A percentile compares a stretch with the other conserved stretches of the same genome.
Evolutionary conservation across 495 filamentous ascomycete genomes (phyloP).

Genomic region (Trypethelium eluteriae): DNA sequence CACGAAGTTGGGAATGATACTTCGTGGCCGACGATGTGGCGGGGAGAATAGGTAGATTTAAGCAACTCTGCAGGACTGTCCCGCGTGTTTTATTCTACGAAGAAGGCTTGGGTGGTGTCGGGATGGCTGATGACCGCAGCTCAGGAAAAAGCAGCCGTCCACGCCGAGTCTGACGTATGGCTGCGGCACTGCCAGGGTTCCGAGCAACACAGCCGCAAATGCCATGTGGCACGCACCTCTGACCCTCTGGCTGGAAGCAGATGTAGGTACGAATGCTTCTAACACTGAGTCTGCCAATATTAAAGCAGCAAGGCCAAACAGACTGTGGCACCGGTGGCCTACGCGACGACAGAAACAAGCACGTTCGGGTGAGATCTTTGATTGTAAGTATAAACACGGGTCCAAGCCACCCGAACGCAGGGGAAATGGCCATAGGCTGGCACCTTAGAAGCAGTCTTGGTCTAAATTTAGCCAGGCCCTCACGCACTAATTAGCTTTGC

Average conservation of each 20-base stretch:
- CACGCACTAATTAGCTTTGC: too few species aligned
- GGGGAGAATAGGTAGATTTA: background rate
- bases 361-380: background rate
- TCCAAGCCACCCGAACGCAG: conserved; percentile 3
- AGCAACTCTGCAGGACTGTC: background rate
- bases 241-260: background rate
- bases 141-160: background rate
- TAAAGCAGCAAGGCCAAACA: too few species aligned
- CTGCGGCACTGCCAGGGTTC: background rate
- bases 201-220: conserved; percentile 3
- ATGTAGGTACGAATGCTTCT: too few species aligned
- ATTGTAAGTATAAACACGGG: background rate
- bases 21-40: background rate
- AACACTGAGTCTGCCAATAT: too few species aligned
- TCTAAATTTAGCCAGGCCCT: too few species aligned
- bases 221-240: background rate
- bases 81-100: background rate
- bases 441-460: background rate
- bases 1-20: background rate
- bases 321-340: background rate
- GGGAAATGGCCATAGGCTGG: background rate
- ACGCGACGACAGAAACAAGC: background rate
- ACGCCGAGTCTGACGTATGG: conserved; percentile 4
- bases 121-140: conserved; percentile 11
- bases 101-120: background rate